Conservation (phyloP, 306 rosid species). For the Rosa multiflora region DNA sequence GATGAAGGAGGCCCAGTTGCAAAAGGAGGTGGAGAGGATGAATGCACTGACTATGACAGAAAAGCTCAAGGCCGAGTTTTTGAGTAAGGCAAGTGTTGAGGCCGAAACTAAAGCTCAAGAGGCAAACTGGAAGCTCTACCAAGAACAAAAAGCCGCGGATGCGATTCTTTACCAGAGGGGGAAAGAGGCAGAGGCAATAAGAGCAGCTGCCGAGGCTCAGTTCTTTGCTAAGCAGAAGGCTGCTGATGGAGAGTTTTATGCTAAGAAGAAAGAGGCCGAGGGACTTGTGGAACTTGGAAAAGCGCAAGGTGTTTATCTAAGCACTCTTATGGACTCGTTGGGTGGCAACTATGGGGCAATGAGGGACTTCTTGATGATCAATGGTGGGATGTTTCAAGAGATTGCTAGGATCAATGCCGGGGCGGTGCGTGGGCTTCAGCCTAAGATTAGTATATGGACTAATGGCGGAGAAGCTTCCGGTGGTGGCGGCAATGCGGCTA, state of each 20-base stretch:
- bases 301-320: slow-evolving; percentile 21
- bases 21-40: slow-evolving; percentile 26
- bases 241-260: slow-evolving; percentile 30
- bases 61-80: slow-evolving; percentile 18
- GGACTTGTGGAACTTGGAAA: slow-evolving; percentile 24
- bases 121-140: slow-evolving; percentile 34
- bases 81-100: slow-evolving; percentile 28
- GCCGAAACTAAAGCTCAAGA: slow-evolving; percentile 30
- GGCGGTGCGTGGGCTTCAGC: slow-evolving; percentile 31
- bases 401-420: slow-evolving; percentile 30
- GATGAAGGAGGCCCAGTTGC: slow-evolving; percentile 11
- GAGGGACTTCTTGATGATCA: slow-evolving; percentile 31
- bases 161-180: slow-evolving; percentile 17
- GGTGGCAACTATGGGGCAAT: slow-evolving; percentile 20
- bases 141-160: slow-evolving; percentile 26
- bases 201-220: slow-evolving; percentile 17
- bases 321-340: slow-evolving; percentile 8
- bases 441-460: slow-evolving; percentile 35
- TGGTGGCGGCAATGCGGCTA: slow-evolving; percentile 9
- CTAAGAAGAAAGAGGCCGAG: slow-evolving; percentile 31
- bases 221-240: slow-evolving; percentile 18
- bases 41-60: slow-evolving; percentile 24
- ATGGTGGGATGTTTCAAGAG: slow-evolving; percentile 20
- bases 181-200: slow-evolving; percentile 21
- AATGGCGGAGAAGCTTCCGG: background rate